These are phyloP conservation scores for Fusarium verticillioides DNA, from an alignment of 2,329 filamentous ascomycete genomes.

Conservation along the genomic window DNA sequence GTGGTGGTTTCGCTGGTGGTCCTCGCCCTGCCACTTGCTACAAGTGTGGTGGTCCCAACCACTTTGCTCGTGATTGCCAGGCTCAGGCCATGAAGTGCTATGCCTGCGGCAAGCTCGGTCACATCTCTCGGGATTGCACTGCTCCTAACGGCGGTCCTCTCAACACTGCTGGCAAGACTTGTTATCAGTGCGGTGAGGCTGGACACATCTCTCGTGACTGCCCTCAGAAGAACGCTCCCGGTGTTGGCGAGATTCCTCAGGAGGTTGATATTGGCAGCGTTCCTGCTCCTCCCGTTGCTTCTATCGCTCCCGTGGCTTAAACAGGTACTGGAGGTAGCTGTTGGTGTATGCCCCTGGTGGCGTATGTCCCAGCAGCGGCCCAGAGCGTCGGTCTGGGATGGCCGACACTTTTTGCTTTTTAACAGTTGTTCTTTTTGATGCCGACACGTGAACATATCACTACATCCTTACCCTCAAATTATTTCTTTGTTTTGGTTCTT, in stretches of 20 bases:
- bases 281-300: slow-evolving; percentile 58
- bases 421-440: slow-evolving; percentile 43
- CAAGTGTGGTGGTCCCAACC: slow-evolving; percentile 88
- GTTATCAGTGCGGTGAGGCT: slow-evolving; percentile 95
- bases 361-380: slow-evolving; percentile 21
- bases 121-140: slow-evolving; percentile 94
- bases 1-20: slow-evolving; percentile 79
- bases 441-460: slow-evolving; percentile 46
- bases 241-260: slow-evolving; percentile 56
- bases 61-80: slow-evolving; percentile 98
- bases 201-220: slow-evolving; percentile 98
- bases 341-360: slow-evolving; percentile 11
- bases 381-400: slow-evolving; percentile 10
- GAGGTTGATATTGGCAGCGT: slow-evolving; percentile 58
- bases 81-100: slow-evolving; percentile 99
- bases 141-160: slow-evolving; percentile 95
- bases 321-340: slow-evolving; percentile 19
- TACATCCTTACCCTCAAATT: slow-evolving; percentile 37
- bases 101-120: slow-evolving; percentile 92
- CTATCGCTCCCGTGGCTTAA: slow-evolving; percentile 56
- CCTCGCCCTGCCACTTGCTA: slow-evolving; percentile 77
- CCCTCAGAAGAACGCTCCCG: slow-evolving; percentile 72
- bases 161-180: slow-evolving; percentile 97
- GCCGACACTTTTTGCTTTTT: slow-evolving; percentile 40
- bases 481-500: slow-evolving; percentile 48